Conservation (phyloP, 2,329 filamentous ascomycete genomes). For the Pseudogymnoascus sp. region DNA sequence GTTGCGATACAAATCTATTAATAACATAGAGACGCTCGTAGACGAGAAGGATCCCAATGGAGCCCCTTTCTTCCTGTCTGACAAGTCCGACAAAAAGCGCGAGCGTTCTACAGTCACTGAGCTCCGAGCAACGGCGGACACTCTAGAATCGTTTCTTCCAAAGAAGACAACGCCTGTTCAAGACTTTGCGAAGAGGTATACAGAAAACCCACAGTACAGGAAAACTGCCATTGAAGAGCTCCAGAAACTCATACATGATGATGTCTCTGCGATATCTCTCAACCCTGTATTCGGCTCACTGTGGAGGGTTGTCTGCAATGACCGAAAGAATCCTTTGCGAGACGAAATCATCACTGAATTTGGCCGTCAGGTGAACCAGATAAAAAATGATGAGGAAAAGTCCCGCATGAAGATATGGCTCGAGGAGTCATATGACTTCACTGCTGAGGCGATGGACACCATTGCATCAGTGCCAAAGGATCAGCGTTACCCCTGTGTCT, state of each 20-base stretch:
- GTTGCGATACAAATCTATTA: background rate
- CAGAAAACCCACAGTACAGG: conserved; percentile 32
- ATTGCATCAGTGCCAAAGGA: conserved; percentile 32
- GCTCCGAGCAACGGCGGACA: background rate
- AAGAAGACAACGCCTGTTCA: conserved; percentile 24
- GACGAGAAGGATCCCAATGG: background rate
- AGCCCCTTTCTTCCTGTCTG: background rate
- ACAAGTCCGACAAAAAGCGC: background rate
- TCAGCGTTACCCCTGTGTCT: conserved; percentile 40
- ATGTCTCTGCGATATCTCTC: conserved; percentile 37
- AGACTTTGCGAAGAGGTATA: conserved; percentile 33
- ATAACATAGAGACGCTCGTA: background rate
- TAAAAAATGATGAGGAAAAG: conserved; percentile 26
- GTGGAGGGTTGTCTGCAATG: conserved; percentile 42
- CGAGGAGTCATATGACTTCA: conserved; percentile 43
- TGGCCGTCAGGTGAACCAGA: background rate
- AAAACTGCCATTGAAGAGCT: conserved; percentile 34
- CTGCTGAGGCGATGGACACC: conserved; percentile 34
- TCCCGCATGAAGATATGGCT: conserved; percentile 39
- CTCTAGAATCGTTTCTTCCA: conserved; percentile 17
- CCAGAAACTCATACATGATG: conserved; percentile 35
- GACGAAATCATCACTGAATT: background rate
- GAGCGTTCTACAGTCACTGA: too few species aligned
- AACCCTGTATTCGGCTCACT: conserved; percentile 44
- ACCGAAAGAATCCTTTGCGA: conserved; percentile 26